Evolutionary conservation across 805 yeast species (phyloP).

Genomic region (Saccharomyces mikatae): DNA sequence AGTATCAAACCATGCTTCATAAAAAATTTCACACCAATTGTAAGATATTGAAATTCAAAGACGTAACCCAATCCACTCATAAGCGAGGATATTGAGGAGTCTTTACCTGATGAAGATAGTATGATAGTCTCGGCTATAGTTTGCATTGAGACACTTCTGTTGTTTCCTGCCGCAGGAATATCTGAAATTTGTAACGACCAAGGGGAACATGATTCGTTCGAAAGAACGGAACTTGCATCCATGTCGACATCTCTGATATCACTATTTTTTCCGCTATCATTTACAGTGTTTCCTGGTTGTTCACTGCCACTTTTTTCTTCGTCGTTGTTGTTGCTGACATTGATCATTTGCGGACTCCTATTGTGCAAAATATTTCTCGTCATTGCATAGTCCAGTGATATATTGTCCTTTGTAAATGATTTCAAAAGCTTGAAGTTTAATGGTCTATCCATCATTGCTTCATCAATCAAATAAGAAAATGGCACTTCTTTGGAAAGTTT

Average conservation of each 20-base stretch:
- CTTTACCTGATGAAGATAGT: slow-evolving; percentile 20
- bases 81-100: slow-evolving; percentile 31
- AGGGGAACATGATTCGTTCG: background rate
- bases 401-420: slow-evolving; percentile 5
- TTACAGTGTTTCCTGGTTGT: background rate
- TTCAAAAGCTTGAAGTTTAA: slow-evolving; percentile 17
- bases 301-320: background rate
- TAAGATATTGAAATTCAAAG: slow-evolving; percentile 36
- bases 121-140: slow-evolving; percentile 50
- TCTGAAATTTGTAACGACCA: slow-evolving; percentile 66
- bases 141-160: slow-evolving; percentile 52
- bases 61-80: slow-evolving; percentile 66
- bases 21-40: slow-evolving; percentile 24
- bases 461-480: slow-evolving; percentile 5
- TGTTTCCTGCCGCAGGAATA: slow-evolving; percentile 68
- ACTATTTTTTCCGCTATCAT: background rate
- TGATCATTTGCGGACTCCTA: slow-evolving; percentile 1
- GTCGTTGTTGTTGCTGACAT: background rate
- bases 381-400: slow-evolving; percentile 11
- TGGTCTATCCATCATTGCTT: background rate
- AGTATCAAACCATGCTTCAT: slow-evolving; percentile 25
- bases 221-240: background rate
- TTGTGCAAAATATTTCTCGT: background rate
- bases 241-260: slow-evolving; percentile 3
- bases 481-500: slow-evolving; percentile 22